Conservation (phyloP, 192 early-diverging fungal genomes). For the Jimgerdemannia lactiflua region DNA sequence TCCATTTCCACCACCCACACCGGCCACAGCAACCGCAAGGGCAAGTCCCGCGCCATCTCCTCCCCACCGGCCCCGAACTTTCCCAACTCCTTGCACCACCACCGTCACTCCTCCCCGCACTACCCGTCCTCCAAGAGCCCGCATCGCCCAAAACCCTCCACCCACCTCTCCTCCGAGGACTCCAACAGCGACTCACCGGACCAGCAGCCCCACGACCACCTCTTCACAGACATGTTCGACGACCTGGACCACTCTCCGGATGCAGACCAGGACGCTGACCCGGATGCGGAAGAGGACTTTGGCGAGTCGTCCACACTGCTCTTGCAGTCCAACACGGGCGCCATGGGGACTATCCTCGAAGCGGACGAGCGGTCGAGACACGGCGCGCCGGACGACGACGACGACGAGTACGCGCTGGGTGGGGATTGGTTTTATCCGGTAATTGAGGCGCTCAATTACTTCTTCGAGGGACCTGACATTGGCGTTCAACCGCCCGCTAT, state of each 20-base stretch:
- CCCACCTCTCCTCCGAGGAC: neutral
- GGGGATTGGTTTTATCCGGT: constrained; percentile 6
- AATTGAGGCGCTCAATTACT: constrained; percentile 12
- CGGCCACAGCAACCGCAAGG: neutral
- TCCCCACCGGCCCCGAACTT: neutral
- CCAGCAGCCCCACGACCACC: neutral
- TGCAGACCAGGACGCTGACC: neutral
- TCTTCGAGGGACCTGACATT: constrained; percentile 12
- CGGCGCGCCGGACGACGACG: neutral
- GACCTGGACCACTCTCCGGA: neutral
- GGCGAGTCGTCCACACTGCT: neutral
- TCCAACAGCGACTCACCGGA: neutral
- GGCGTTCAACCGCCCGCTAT: neutral
- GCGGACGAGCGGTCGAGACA: neutral
- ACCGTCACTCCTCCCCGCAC: neutral
- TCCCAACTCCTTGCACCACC: neutral
- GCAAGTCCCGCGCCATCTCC: neutral
- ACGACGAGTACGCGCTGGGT: neutral
- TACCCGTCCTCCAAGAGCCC: neutral
- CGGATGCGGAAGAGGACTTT: neutral
- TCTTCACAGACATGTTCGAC: too few species aligned
- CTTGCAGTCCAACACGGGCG: neutral
- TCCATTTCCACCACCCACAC: too few species aligned
- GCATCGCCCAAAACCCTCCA: neutral
- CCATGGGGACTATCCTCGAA: neutral